Evolutionary conservation across 306 rosid genomes (phyloP).

Genomic region (Glycine latifolia): DNA sequence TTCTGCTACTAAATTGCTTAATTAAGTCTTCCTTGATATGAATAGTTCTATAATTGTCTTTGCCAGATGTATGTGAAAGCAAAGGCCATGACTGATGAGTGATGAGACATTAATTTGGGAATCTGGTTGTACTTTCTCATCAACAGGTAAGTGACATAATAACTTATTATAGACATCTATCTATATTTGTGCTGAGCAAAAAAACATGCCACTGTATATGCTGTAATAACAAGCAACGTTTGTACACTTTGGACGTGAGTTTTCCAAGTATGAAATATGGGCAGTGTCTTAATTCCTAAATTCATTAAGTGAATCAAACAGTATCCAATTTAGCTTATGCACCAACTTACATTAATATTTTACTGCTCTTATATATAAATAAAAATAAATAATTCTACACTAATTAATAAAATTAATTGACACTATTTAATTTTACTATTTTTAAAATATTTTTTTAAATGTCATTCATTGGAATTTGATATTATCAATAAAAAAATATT

Average conservation of each 20-base stretch:
- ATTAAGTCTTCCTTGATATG: neutral
- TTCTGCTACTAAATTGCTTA: conserved; percentile 32
- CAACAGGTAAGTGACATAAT: conserved; percentile 34
- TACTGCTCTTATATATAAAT: no score
- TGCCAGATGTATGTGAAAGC: conserved; percentile 12
- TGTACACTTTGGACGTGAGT: neutral
- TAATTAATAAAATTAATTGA: no score
- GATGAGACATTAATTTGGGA: conserved; percentile 32
- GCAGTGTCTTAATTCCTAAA: neutral
- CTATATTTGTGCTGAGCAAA: neutral
- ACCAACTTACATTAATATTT: neutral
- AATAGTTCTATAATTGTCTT: conserved; percentile 33
- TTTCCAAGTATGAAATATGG: conserved; percentile 10
- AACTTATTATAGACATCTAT: conserved; percentile 24
- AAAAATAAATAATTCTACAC: no score
- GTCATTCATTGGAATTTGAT: no score
- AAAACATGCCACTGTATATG: neutral
- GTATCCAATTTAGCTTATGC: neutral
- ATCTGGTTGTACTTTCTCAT: conserved; percentile 43
- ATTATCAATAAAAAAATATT: no score
- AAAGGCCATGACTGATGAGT: neutral
- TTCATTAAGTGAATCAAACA: neutral
- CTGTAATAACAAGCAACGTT: conserved; percentile 48
- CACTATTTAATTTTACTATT: no score
- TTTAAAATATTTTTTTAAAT: no score